Conservation (phyloP, 441 rosid species). For the Arabidopsis lyrata region DNA sequence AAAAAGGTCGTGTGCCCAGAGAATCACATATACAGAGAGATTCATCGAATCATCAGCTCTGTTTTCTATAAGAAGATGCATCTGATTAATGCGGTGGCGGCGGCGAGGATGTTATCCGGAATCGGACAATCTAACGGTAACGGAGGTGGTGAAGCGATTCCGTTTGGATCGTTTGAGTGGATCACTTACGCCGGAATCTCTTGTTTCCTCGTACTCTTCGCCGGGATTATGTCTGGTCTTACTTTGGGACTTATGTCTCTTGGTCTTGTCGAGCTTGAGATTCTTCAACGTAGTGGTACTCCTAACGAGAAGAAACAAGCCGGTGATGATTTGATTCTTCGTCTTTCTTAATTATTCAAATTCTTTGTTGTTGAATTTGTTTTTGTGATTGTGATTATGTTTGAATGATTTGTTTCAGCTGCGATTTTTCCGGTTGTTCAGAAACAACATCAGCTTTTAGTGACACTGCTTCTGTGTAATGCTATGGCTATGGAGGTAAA, state of each 20-base stretch:
- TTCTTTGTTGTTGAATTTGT: neutral
- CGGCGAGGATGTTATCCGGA: slow-evolving; percentile 59
- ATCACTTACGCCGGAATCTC: slow-evolving; percentile 70
- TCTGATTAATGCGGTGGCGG: slow-evolving; percentile 62
- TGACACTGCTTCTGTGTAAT: slow-evolving; percentile 88
- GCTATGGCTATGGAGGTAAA: slow-evolving; percentile 94
- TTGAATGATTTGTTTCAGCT: slow-evolving; percentile 49
- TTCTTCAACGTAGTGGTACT: slow-evolving; percentile 88
- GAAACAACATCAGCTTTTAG: slow-evolving; percentile 96
- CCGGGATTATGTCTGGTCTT: slow-evolving; percentile 92
- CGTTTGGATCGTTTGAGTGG: slow-evolving; percentile 65
- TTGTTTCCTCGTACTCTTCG: slow-evolving; percentile 60
- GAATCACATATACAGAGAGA: slow-evolving; percentile 29
- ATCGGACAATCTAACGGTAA: slow-evolving; percentile 44
- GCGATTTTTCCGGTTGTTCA: slow-evolving; percentile 86
- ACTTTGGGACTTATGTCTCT: slow-evolving; percentile 91
- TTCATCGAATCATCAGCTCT: slow-evolving; percentile 29
- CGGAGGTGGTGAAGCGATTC: slow-evolving; percentile 46
- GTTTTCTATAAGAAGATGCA: slow-evolving; percentile 51
- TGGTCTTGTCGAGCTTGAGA: slow-evolving; percentile 89
- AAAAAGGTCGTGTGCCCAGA: slow-evolving; percentile 10
- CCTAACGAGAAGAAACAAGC: slow-evolving; percentile 83
- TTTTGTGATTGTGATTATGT: neutral
- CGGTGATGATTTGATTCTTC: slow-evolving; percentile 43
- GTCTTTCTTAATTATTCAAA: neutral